Evolutionary conservation across 2,329 filamentous ascomycete genomes (phyloP).

Genomic region (Emericellopsis atlantica): DNA sequence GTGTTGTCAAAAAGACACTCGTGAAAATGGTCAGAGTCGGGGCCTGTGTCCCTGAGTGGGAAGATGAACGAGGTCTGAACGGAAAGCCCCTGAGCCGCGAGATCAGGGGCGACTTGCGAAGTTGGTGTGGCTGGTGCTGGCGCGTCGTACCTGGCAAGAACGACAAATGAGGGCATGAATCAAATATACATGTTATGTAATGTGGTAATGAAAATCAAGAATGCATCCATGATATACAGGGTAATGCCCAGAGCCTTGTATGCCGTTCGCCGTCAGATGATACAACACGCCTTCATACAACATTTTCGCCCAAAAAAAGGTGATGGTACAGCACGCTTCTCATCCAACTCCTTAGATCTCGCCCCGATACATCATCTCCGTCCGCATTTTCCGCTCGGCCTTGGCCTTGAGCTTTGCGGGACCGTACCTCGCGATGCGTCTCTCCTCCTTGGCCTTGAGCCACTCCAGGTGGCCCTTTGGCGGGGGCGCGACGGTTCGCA

Average conservation of each 20-base stretch:
- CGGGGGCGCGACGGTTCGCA: conserved; percentile 44
- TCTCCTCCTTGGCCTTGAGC: conserved; percentile 30
- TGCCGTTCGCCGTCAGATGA: too few relatives aligned
- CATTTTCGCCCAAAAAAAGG: background rate
- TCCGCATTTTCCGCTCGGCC: conserved; percentile 41
- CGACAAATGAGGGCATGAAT: background rate
- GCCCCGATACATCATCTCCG: conserved; percentile 36
- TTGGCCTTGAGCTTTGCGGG: conserved; percentile 38
- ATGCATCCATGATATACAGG: too few relatives aligned
- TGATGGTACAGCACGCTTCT: background rate
- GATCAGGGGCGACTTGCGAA: conserved; percentile 52
- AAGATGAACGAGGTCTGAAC: conserved; percentile 54
- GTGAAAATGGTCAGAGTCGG: conserved; percentile 73
- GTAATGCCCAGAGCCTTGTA: too few relatives aligned
- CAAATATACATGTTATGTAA: too few relatives aligned
- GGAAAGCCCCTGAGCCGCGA: conserved; percentile 60
- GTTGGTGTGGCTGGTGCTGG: conserved; percentile 90
- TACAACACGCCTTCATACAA: too few relatives aligned
- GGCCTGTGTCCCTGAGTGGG: conserved; percentile 74
- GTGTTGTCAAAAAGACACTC: conserved; percentile 77
- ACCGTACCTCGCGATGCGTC: conserved; percentile 43
- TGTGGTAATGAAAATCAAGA: too few relatives aligned
- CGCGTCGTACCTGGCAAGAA: conserved; percentile 50
- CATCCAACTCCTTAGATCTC: conserved; percentile 30
- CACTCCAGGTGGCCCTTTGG: conserved; percentile 31